phyloP scores from a whole-genome alignment of 2,329 filamentous ascomycete species.

The Colletotrichum sansevieriae region DNA sequence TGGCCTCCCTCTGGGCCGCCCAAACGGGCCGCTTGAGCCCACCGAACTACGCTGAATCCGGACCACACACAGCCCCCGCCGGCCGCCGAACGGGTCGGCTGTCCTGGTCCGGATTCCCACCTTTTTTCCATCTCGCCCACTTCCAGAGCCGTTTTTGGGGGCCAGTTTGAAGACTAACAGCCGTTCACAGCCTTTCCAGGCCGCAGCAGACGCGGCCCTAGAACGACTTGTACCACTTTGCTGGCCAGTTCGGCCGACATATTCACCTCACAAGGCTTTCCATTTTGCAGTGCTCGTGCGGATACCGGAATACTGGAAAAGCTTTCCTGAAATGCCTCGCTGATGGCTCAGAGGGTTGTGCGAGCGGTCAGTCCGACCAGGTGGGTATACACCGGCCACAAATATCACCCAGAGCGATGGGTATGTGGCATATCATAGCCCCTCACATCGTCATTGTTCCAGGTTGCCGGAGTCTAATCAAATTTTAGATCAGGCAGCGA shows the following conservation, averaged over 20 bases:
- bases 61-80: conserved; percentile 33
- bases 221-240: not conserved
- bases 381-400: not conserved
- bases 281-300: conserved; percentile 6
- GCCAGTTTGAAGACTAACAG: conserved; percentile 2
- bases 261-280: conserved; percentile 36
- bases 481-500: not conserved
- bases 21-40: conserved; percentile 38
- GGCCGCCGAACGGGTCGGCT: conserved; percentile 39
- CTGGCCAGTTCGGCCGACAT: conserved; percentile 19
- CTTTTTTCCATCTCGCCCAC: not conserved
- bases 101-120: conserved; percentile 10
- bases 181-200: conserved; percentile 32
- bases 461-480: conserved; percentile 4
- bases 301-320: not conserved
- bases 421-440: not conserved
- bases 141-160: not conserved
- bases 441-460: conserved; percentile 14
- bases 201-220: conserved; percentile 27
- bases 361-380: conserved; percentile 4
- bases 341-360: conserved; percentile 17
- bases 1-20: conserved; percentile 26
- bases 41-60: conserved; percentile 30
- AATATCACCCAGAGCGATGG: not conserved
- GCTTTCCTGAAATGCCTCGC: conserved; percentile 20